Percentiles rank a stretch among this genome's conserved stretches.
phyloP scores from a whole-genome alignment of 2,329 filamentous ascomycete genomes.

The Trichocomaceae sp. region DNA sequence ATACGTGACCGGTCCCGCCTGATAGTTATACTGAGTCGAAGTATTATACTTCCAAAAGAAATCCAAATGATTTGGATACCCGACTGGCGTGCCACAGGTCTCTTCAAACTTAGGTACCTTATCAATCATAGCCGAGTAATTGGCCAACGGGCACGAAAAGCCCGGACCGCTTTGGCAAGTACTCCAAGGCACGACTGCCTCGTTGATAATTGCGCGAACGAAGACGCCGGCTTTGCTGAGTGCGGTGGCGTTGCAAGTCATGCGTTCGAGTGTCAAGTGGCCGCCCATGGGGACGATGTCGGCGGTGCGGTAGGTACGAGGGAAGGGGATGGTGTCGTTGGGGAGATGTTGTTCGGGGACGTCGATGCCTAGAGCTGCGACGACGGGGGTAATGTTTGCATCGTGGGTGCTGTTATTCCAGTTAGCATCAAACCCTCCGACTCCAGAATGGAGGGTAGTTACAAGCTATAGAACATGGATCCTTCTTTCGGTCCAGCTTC shows the following conservation, averaged over 20 bases:
- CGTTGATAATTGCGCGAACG: constrained; percentile 19
- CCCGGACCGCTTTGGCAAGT: too few species aligned
- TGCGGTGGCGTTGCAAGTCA: constrained; percentile 18
- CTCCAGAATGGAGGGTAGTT: too few species aligned
- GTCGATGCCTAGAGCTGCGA: constrained; percentile 17
- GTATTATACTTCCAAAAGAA: too few species aligned
- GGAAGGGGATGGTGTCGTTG: constrained; percentile 17
- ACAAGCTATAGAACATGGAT: constrained; percentile 17
- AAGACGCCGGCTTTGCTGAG: constrained; percentile 15
- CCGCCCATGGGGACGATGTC: constrained; percentile 20
- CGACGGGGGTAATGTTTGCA: constrained; percentile 18
- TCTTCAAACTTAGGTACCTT: too few species aligned
- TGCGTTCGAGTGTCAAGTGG: constrained; percentile 19
- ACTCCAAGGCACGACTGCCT: constrained; percentile 13
- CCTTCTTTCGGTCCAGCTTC: constrained; percentile 18
- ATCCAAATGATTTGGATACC: too few species aligned
- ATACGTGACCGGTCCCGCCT: too few species aligned
- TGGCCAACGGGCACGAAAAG: too few species aligned
- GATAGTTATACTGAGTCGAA: too few species aligned
- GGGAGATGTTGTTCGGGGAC: constrained; percentile 16
- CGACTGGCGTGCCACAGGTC: too few species aligned
- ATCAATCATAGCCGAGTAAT: too few species aligned
- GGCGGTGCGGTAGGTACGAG: constrained; percentile 14
- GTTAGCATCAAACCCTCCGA: too few species aligned
- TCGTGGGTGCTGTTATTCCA: constrained; percentile 14